These are phyloP conservation scores for Hygrocybe punicea DNA, from an alignment of 768 basidiomycete genomes.

Conservation along the genomic window DNA sequence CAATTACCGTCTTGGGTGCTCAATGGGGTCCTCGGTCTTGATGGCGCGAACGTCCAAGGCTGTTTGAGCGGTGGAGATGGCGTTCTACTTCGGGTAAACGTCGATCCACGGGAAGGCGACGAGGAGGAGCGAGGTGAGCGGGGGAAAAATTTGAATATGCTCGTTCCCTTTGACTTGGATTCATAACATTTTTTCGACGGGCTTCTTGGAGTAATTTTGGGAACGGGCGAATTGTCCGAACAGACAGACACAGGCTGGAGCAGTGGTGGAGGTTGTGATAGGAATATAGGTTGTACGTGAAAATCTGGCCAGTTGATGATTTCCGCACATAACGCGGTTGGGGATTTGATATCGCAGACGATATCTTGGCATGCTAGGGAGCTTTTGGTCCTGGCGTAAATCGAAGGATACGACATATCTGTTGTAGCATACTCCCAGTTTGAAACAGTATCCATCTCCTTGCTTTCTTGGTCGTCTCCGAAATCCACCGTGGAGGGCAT, in stretches of 20 bases:
- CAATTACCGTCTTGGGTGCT: slow-evolving; percentile 28
- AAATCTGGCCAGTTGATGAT: slow-evolving; percentile 33
- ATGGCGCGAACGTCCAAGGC: slow-evolving; percentile 21
- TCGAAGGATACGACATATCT: slow-evolving; percentile 46
- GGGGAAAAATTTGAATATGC: slow-evolving; percentile 45
- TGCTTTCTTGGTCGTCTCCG: slow-evolving; percentile 43
- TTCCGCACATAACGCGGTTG: slow-evolving; percentile 32
- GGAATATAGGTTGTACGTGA: slow-evolving; percentile 33
- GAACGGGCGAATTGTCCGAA: slow-evolving; percentile 41
- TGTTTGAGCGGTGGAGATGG: slow-evolving; percentile 26
- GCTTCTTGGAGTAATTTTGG: slow-evolving; percentile 25
- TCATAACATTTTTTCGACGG: slow-evolving; percentile 23
- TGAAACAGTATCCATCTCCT: slow-evolving; percentile 52
- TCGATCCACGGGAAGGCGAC: slow-evolving; percentile 38
- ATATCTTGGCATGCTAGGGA: slow-evolving; percentile 32
- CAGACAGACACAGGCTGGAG: slow-evolving; percentile 43
- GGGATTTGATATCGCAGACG: slow-evolving; percentile 30
- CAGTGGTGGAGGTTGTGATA: slow-evolving; percentile 37
- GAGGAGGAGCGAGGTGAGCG: slow-evolving; percentile 49
- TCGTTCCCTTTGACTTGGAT: slow-evolving; percentile 31
- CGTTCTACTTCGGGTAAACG: slow-evolving; percentile 29
- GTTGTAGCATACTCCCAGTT: slow-evolving; percentile 48
- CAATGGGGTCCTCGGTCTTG: slow-evolving; percentile 25
- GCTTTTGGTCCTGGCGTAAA: slow-evolving; percentile 43
- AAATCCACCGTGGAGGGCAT: slow-evolving; percentile 41